These are phyloP conservation scores for Solanum chacoense DNA, from an alignment of 305 asterid species.

Conservation along the genomic window DNA sequence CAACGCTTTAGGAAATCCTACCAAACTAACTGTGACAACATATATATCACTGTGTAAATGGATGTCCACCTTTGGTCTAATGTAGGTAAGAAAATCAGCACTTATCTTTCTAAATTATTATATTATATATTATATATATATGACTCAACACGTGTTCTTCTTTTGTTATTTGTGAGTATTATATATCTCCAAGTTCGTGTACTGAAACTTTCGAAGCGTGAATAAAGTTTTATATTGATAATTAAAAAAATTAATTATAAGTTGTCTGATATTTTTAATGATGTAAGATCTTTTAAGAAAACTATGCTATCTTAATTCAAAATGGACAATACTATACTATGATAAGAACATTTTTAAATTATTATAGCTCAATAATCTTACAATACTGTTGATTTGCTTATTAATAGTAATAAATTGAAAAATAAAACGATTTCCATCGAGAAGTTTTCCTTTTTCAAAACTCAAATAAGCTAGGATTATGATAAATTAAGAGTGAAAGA, in stretches of 20 bases:
- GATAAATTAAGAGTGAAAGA: neutral
- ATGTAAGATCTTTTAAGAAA: neutral
- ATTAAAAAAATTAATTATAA: no score
- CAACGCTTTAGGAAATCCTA: neutral
- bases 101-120: neutral
- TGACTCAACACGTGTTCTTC: neutral
- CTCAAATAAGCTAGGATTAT: neutral
- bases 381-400: neutral
- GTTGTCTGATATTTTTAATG: no score
- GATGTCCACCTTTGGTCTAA: neutral
- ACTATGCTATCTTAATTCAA: no score
- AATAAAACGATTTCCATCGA: neutral
- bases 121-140: neutral
- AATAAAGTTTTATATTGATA: neutral
- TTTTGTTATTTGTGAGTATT: neutral
- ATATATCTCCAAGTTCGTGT: neutral
- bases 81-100: neutral
- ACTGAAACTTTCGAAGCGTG: neutral
- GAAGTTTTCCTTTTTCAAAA: neutral
- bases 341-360: no score
- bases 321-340: neutral
- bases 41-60: neutral
- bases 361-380: neutral
- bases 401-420: neutral
- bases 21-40: neutral